Base-by-base conservation (phyloP, 768 basidiomycete species). In the Lyophyllum shimeji region DNA sequence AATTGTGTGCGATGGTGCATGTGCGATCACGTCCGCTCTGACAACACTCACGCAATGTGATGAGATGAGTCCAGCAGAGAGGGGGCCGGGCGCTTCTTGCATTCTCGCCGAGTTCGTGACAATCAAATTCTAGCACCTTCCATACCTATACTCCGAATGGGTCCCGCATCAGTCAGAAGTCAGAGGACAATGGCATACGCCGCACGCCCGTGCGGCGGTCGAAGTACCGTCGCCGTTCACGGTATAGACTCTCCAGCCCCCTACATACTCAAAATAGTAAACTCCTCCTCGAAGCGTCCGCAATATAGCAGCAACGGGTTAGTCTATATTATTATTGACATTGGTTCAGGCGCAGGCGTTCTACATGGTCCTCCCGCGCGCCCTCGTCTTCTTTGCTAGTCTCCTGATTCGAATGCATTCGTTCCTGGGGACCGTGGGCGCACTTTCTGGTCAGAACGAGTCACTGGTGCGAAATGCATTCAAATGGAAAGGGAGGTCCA, bases 81-180 rank as follows among this genome's bases (percentile, higher is more conserved):
- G 20, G 33, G 27, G 21, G 31, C 25, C 17, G n/a, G 18, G 27
- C 47, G 39, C 53, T 58, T 58, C 52, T 58, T 53, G 53, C 20
- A 18, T 46, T 33, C 53, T 50, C 50, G 44, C 49, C 52, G 25
- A 18, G 9, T 46, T 11, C 25, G 4, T 33, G n/a, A n/a, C 45
- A 46, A 58, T 51, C 37, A 54, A 31, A 37, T 59, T 59, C 58
- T 55, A 55, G 58, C 50, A 59, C 49, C 40, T 59, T 55, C 53
- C 21, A 47, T 20, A 34, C 34, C n/a, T 24, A 25, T 23, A 17
- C 29, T 15, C n/a, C 42, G n/a, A 24, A 45, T 27, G 24, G 12
- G 45, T 25, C 50, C n/a, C 50, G 18, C 46, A 53, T 27, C 45
- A 54, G 12, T 46, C 43, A 51, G 48, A 54, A 54, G 12, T 46